Base-by-base conservation (phyloP, 352 stramenopile species). In the Elongisporangium senticosum region DNA sequence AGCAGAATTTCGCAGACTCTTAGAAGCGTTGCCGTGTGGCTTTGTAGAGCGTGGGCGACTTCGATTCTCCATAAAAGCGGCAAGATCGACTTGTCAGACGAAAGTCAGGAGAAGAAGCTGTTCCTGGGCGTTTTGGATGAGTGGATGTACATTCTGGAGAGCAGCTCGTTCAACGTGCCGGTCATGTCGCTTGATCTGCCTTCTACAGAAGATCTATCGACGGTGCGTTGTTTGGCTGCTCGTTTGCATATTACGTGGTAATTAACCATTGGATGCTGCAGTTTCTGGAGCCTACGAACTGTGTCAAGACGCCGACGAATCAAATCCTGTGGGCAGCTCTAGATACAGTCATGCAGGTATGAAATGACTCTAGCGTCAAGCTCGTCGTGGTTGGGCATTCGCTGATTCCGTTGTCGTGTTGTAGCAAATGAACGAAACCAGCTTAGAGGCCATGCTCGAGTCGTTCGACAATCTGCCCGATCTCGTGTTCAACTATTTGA, bases 381-480 rank as follows among this genome's bases (percentile, higher is more conserved):
- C 6, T 54, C 10, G 28, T 14, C 0, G 53, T 64, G 0, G 1
- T 53, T 26, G 1, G 58, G 0, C 11, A 47, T 21, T 26, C 4
- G 20, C 10, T 53, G 49, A 22, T 50, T 6, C 58, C 1, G 58
- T 51, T 49, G 15, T 21, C 20, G 20, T 23, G 49, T 7, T 48
- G 8, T 59, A 95, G 86, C 74, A 83, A 66, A 87, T 96, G 78
- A 80, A 93, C 49, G 70, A 87, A 43, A 79, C 77, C 61, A 93
- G 80, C 51, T 58, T 93, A 14, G 84, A 93, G 67, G 64, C 70
- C 17, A 73, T 96, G 63, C 64, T 96, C 24, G 81, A 90, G 37
- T 86, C 81, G n/a, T 94, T 92, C 55, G 81, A 96, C 56, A 96
- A 87, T 49, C 72, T 96, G n/a, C 85, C 85, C 0, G 84, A 91